Conservation (phyloP, 1,284 basidiomycete genomes). For the Puccinia polysora region DNA sequence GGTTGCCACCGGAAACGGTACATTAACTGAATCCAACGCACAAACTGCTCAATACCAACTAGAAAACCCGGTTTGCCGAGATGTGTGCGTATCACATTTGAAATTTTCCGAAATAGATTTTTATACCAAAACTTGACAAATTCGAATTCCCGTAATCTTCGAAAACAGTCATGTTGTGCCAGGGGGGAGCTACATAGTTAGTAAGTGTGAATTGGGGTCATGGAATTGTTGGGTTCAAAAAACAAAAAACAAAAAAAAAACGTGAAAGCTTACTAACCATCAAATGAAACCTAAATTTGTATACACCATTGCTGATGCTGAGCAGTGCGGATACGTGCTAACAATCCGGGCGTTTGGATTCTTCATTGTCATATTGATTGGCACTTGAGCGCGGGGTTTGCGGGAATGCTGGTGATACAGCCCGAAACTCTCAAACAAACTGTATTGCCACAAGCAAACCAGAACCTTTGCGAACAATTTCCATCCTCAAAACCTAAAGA, state of each 20-base stretch:
- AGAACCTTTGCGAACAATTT: slow-evolving; percentile 24
- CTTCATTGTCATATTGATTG: slow-evolving; percentile 34
- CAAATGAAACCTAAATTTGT: neutral
- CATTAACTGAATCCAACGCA: slow-evolving; percentile 2
- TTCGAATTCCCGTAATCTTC: too few relatives aligned
- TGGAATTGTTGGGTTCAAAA: too few relatives aligned
- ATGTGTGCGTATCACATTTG: slow-evolving; percentile 22
- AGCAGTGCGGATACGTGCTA: slow-evolving; percentile 9
- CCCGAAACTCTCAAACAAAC: slow-evolving; percentile 20
- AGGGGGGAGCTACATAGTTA: slow-evolving; percentile 9
- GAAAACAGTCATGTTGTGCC: slow-evolving; percentile 4
- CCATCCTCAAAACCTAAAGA: too few relatives aligned
- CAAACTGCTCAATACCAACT: slow-evolving; percentile 14
- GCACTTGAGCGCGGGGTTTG: slow-evolving; percentile 31
- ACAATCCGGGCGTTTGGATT: slow-evolving; percentile 28
- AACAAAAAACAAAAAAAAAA: too few relatives aligned
- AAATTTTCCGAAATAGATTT: neutral
- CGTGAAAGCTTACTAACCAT: neutral
- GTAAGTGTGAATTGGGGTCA: too few relatives aligned
- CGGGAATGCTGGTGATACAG: slow-evolving; percentile 31
- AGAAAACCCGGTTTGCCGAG: neutral
- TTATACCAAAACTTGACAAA: neutral
- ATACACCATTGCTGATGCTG: neutral
- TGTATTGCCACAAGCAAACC: slow-evolving; percentile 20
- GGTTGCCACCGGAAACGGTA: slow-evolving; percentile 14